These are phyloP conservation scores for Phaeoacremonium minimum DNA, from an alignment of 2,329 filamentous ascomycete species.

Conservation along the genomic window DNA sequence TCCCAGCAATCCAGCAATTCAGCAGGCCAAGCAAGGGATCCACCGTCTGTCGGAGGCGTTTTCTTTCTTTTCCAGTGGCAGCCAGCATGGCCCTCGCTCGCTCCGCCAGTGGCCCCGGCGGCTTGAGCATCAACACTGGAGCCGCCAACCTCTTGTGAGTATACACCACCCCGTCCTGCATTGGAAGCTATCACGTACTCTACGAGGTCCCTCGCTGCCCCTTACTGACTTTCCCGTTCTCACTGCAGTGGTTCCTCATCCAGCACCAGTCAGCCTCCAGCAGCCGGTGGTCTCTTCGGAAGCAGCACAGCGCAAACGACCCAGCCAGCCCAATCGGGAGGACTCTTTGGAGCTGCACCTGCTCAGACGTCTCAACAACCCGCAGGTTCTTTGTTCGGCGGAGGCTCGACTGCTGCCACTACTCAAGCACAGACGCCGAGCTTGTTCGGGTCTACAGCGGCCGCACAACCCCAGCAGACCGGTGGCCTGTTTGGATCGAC, in stretches of 20 bases:
- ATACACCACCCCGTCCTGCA: no score
- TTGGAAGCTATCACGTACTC: no score
- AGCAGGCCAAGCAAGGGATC: no score
- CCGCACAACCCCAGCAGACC: conserved; percentile 15
- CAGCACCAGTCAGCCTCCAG: conserved; percentile 24
- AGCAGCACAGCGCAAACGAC: conserved; percentile 8
- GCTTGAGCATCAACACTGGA: conserved; percentile 60
- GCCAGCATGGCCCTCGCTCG: conserved; percentile 50
- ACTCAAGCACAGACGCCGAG: conserved; percentile 6
- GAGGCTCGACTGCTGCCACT: conserved; percentile 9
- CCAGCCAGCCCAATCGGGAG: conserved; percentile 27
- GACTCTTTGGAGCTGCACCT: conserved; percentile 25
- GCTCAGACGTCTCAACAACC: conserved; percentile 6
- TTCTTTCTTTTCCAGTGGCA: no score
- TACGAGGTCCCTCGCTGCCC: no score
- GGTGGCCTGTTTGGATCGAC: conserved; percentile 24
- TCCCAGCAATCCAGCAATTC: no score
- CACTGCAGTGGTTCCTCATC: conserved; percentile 20
- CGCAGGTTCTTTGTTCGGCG: conserved; percentile 19
- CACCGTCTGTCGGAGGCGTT: no score
- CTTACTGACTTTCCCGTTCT: conserved; percentile 1
- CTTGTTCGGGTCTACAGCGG: conserved; percentile 8
- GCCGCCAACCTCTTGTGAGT: conserved; percentile 54
- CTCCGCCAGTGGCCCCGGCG: conserved; percentile 56
- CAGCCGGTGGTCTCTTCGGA: conserved; percentile 24